These are phyloP conservation scores for Oxytropis ochrocephala DNA, from an alignment of 306 rosid genomes.

Conservation along the genomic window DNA sequence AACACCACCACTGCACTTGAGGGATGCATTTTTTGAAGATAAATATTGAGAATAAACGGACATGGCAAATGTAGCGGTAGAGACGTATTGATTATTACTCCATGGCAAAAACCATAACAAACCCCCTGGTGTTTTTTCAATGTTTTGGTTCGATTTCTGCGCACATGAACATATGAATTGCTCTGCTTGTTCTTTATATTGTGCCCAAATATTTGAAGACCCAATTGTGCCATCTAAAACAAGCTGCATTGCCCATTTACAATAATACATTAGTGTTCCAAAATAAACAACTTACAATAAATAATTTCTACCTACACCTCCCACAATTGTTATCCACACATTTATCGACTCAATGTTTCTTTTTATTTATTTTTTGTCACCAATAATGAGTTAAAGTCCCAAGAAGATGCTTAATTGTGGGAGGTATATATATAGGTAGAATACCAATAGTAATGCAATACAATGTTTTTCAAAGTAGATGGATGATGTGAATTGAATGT, in stretches of 20 bases:
- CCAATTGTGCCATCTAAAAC: conserved; percentile 40
- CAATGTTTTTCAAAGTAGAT: too few relatives aligned
- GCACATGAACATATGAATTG: conserved; percentile 41
- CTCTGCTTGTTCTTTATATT: conserved; percentile 39
- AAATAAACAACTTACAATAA: too few relatives aligned
- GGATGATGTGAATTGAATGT: too few relatives aligned
- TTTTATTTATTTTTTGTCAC: too few relatives aligned
- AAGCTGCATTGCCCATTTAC: conserved; percentile 23
- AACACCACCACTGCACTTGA: conserved; percentile 15
- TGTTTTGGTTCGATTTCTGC: conserved; percentile 31
- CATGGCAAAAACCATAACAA: conserved; percentile 41
- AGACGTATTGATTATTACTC: conserved; percentile 44
- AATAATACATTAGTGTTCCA: too few relatives aligned
- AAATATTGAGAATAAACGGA: conserved; percentile 36
- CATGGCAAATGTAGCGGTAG: conserved; percentile 36
- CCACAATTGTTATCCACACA: too few relatives aligned
- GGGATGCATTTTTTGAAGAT: not conserved
- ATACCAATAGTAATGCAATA: too few relatives aligned
- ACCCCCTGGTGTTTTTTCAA: conserved; percentile 33
- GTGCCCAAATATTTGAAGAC: conserved; percentile 24
- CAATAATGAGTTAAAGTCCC: too few relatives aligned
- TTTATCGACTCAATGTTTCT: too few relatives aligned
- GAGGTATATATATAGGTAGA: too few relatives aligned
- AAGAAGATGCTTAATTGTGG: too few relatives aligned
- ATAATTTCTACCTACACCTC: too few relatives aligned